Evolutionary conservation across 768 basidiomycete genomes (phyloP), one percentile per base, ranked within the genome.

Genomic region (Macrolepiota dolichaula): DNA sequence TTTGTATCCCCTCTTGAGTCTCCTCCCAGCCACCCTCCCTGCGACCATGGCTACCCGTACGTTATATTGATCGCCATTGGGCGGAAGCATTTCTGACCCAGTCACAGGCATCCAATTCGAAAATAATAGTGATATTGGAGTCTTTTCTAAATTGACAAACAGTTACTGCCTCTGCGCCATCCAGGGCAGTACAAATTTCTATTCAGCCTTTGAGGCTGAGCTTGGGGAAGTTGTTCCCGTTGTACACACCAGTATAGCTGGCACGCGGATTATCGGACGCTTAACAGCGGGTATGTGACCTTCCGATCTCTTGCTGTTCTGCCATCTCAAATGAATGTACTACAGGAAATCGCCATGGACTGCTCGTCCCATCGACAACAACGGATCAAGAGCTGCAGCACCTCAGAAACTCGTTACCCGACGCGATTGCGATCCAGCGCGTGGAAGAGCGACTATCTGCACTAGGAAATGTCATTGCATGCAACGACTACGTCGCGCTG

Each of bases 351-450:
- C 87, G 94, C 65, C 96, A 99, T 73, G 97, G 97, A 59, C 86
- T 99, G 29, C 92, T 99, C 62, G 94, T 99, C 24, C 97, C 97
- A 9, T 87, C 92, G 55, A 88, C 94, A 57, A 96, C 97, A 51
- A 96, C 96, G 54, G 97, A 98, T 73, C 97, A 98, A 71, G 97
- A 99, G 73, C 85, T 98, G 1, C 97, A 98, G 74, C 97, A 99
- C 74, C 83, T 99, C 60, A 90, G 97, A 36, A 99, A 98, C 72
- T 85, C 95, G 10, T 83, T 98, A 36, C 97, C 97, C 3, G 94
- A 97, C 61, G 65, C 86, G n/a, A 91, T 99, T 66, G 88, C 91
- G 38, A 89, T 99, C 69, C 97, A 98, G 73, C 86, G 97, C 19
- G 90, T 99, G 57, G 97, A 99, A 72, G 97, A 98, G 78, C 90